Evolutionary conservation across 768 basidiomycete genomes (phyloP).

Genomic region (Termitomyces sp.): DNA sequence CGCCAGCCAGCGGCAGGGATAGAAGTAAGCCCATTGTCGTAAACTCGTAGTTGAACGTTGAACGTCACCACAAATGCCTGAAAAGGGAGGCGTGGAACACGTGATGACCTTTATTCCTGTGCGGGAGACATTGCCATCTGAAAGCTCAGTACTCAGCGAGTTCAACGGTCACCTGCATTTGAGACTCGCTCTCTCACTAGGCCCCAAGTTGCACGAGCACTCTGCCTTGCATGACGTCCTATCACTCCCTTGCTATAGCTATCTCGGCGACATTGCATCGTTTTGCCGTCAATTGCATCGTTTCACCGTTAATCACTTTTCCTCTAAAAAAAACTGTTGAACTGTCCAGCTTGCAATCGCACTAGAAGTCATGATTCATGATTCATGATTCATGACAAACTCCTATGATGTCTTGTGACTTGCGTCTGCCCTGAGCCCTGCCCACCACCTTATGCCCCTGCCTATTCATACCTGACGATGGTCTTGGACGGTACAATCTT

Average conservation of each 20-base stretch:
- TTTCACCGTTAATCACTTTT: not conserved
- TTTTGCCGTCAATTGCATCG: too few relatives aligned
- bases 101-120: not conserved
- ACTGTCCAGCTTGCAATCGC: not conserved
- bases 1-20: constrained; percentile 67
- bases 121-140: too few relatives aligned
- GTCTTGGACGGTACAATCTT: not conserved
- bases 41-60: not conserved
- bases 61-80: not conserved
- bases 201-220: not conserved
- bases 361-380: not conserved
- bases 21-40: constrained; percentile 63
- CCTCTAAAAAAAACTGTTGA: not conserved
- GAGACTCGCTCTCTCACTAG: too few relatives aligned
- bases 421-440: not conserved
- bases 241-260: not conserved
- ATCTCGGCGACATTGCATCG: too few relatives aligned
- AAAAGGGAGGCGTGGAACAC: not conserved
- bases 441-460: not conserved
- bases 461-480: not conserved
- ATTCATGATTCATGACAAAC: not conserved
- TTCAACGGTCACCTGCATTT: too few relatives aligned
- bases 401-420: too few relatives aligned
- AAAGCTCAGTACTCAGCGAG: too few relatives aligned
- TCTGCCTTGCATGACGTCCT: not conserved